Evolutionary conservation across 805 yeast species (phyloP).

Genomic region (Yamadazyma insecticola): DNA sequence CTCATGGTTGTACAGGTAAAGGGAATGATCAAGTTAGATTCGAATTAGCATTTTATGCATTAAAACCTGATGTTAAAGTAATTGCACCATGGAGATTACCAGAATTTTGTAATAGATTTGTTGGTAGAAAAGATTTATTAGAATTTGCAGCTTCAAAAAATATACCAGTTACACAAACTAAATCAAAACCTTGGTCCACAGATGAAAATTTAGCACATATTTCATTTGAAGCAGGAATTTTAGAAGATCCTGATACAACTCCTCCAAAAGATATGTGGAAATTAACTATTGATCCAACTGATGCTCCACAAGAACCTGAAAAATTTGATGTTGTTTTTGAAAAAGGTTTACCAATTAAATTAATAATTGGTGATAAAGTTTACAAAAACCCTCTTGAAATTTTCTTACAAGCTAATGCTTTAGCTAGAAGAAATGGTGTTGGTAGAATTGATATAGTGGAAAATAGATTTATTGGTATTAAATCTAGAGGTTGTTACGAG

Average conservation of each 20-base stretch:
- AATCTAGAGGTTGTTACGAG: conserved; percentile 99
- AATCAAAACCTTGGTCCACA: conserved; percentile 99
- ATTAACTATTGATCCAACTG: conserved; percentile 90
- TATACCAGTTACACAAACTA: conserved; percentile 95
- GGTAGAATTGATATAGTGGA: conserved; percentile 99
- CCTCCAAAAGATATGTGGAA: conserved; percentile 99
- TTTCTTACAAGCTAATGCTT: conserved; percentile 86
- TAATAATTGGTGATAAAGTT: conserved; percentile 54
- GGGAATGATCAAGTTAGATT: conserved; percentile 99
- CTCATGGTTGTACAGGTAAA: conserved; percentile 99
- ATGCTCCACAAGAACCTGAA: conserved; percentile 94
- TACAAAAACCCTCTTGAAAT: conserved; percentile 88
- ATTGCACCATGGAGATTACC: conserved; percentile 99
- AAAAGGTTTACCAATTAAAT: conserved; percentile 84
- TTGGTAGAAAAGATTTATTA: conserved; percentile 94
- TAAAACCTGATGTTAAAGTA: conserved; percentile 93
- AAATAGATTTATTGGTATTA: conserved; percentile 97
- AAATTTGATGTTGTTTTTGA: conserved; percentile 76
- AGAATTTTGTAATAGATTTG: conserved; percentile 87
- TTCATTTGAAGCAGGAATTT: conserved; percentile 98
- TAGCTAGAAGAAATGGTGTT: conserved; percentile 99
- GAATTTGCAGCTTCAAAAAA: conserved; percentile 90
- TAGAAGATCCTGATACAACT: conserved; percentile 97
- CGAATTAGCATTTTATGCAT: conserved; percentile 94
- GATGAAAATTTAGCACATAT: conserved; percentile 99